These are phyloP conservation scores for Pleurotus giganteus DNA, from an alignment of 768 basidiomycete species.

Conservation along the genomic window DNA sequence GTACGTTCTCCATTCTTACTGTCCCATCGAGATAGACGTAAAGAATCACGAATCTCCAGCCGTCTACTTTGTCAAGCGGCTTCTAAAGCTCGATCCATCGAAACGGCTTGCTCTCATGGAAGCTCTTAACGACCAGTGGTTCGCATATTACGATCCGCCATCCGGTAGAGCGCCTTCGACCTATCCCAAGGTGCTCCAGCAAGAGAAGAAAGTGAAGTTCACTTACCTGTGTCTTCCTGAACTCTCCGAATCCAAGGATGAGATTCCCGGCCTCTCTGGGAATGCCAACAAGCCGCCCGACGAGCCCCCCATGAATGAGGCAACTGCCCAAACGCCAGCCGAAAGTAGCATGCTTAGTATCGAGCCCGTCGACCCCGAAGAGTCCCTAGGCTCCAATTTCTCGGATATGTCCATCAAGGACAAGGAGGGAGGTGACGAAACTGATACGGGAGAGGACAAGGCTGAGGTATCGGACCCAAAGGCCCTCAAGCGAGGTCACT, in stretches of 20 bases:
- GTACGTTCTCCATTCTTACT: constrained; percentile 32
- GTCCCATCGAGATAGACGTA: not conserved
- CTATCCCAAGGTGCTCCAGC: not conserved
- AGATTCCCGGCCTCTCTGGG: not conserved
- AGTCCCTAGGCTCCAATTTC: constrained; percentile 1
- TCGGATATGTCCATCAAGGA: constrained; percentile 6
- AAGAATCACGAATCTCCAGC: constrained; percentile 24
- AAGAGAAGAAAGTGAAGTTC: not conserved
- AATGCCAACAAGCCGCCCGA: not conserved
- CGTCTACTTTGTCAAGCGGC: constrained; percentile 58
- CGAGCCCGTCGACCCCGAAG: not conserved
- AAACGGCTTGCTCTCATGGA: constrained; percentile 66
- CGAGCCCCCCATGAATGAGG: not conserved
- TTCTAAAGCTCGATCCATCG: constrained; percentile 65
- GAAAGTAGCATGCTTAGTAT: not conserved
- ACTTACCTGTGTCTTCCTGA: not conserved
- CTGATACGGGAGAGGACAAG: not conserved
- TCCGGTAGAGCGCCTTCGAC: not conserved
- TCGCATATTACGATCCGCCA: constrained; percentile 26
- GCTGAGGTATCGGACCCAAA: not conserved
- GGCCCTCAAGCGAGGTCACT: constrained; percentile 6
- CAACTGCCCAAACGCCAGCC: not conserved
- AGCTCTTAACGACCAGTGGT: constrained; percentile 78
- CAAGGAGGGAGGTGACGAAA: not conserved
- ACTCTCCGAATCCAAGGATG: not conserved